Conservation (phyloP, 306 rosid species). For the Vachellia pachyceras region DNA sequence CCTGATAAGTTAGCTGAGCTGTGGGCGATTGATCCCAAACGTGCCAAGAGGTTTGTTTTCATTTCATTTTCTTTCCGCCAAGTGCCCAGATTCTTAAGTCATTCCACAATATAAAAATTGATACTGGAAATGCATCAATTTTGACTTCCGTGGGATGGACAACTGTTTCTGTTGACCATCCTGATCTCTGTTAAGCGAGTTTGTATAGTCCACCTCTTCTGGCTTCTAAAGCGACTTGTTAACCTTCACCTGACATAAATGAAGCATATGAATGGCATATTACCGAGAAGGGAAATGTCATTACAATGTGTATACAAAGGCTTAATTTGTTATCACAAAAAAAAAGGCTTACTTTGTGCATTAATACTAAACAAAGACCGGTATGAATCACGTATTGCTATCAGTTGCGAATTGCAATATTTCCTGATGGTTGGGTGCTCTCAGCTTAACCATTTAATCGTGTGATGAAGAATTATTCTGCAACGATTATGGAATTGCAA, state of each 20-base stretch:
- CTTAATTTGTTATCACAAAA: too few relatives aligned
- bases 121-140: neutral
- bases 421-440: neutral
- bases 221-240: constrained; percentile 6
- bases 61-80: constrained; percentile 11
- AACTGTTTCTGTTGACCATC: constrained; percentile 25
- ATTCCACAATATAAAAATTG: neutral
- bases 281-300: constrained; percentile 18
- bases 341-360: neutral
- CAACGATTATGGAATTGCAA: constrained; percentile 10
- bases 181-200: neutral
- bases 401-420: neutral
- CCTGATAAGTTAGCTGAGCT: constrained; percentile 99
- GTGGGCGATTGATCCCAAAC: constrained; percentile 94
- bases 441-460: neutral
- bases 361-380: constrained; percentile 19
- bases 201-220: neutral
- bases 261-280: constrained; percentile 8
- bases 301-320: constrained; percentile 8
- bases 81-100: neutral
- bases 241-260: neutral
- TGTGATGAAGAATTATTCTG: constrained; percentile 17
- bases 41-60: constrained; percentile 86
- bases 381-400: neutral
- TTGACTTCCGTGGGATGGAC: constrained; percentile 4